A percentile compares a stretch with the other conserved stretches of the same genome.
These are phyloP conservation scores for Fusarium lyarnte DNA, from an alignment of 2,329 filamentous ascomycete species.

Conservation along the genomic window DNA sequence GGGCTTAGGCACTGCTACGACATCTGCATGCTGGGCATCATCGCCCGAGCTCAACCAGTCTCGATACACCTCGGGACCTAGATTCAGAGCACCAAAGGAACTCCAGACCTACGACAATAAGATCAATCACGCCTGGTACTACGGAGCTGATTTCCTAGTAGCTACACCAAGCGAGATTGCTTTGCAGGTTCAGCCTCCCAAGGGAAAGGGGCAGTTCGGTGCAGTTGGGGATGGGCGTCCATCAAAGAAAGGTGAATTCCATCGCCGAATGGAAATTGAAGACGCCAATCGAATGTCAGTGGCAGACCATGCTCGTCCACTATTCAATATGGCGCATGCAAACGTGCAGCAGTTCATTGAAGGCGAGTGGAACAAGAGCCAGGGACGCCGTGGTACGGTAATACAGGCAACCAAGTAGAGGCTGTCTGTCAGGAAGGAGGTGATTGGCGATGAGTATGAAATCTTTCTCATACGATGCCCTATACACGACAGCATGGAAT, in stretches of 20 bases:
- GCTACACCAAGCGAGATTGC: conserved; percentile 46
- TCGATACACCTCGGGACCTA: conserved; percentile 30
- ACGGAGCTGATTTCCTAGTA: conserved; percentile 49
- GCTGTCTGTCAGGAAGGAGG: conserved; percentile 31
- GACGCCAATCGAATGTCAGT: conserved; percentile 52
- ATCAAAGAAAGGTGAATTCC: conserved; percentile 35
- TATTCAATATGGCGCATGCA: conserved; percentile 55
- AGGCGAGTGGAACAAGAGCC: conserved; percentile 17
- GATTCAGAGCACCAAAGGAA: conserved; percentile 36
- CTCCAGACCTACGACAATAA: conserved; percentile 41
- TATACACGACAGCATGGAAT: conserved; percentile 14
- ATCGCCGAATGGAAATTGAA: conserved; percentile 47
- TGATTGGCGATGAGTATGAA: conserved; percentile 14
- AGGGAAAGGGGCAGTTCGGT: conserved; percentile 47
- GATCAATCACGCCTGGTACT: conserved; percentile 52
- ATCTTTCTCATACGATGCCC: conserved; percentile 8
- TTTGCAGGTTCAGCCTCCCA: conserved; percentile 43
- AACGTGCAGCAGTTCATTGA: conserved; percentile 42
- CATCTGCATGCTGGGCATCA: conserved; percentile 8
- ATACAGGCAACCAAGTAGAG: conserved; percentile 14
- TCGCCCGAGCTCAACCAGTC: not conserved
- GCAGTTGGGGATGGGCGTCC: conserved; percentile 52
- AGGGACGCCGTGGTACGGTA: not conserved
- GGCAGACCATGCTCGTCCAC: conserved; percentile 52
- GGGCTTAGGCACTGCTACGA: conserved; percentile 5